phyloP scores from a whole-genome alignment of 208 protist genomes.

The Acanthamoeba sp. region DNA sequence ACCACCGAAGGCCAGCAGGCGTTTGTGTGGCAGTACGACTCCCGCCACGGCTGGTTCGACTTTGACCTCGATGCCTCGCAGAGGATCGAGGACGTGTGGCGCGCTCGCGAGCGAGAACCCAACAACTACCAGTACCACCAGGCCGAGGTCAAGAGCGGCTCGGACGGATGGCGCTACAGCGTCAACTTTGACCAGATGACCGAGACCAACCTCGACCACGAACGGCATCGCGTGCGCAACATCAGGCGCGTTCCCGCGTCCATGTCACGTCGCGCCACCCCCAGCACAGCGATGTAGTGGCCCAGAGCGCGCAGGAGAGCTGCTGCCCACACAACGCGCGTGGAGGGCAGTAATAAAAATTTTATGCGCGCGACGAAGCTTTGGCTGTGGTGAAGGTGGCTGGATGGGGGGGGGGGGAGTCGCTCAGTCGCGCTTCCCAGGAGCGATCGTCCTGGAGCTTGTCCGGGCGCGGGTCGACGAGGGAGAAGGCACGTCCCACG shows the following conservation, averaged over 20 bases:
- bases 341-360: too few relatives aligned
- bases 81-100: neutral
- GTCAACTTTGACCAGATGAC: slow-evolving; percentile 37
- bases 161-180: slow-evolving; percentile 2
- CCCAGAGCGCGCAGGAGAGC: too few relatives aligned
- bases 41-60: neutral
- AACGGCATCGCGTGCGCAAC: neutral
- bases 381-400: too few relatives aligned
- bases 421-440: neutral
- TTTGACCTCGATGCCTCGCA: slow-evolving; percentile 7
- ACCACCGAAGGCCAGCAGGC: neutral
- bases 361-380: too few relatives aligned
- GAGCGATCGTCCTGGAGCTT: neutral
- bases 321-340: too few relatives aligned
- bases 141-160: neutral
- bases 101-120: neutral
- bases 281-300: too few relatives aligned
- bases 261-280: neutral
- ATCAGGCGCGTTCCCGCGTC: neutral
- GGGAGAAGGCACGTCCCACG: neutral
- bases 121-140: neutral
- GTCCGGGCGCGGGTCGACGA: neutral
- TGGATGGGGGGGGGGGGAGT: too few relatives aligned
- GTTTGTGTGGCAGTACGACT: neutral
- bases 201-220: slow-evolving; percentile 11